A percentile compares a stretch with the other conserved stretches of the same genome.
phyloP scores from a whole-genome alignment of 2,329 filamentous ascomycete genomes.

The Ilyonectria robusta region DNA sequence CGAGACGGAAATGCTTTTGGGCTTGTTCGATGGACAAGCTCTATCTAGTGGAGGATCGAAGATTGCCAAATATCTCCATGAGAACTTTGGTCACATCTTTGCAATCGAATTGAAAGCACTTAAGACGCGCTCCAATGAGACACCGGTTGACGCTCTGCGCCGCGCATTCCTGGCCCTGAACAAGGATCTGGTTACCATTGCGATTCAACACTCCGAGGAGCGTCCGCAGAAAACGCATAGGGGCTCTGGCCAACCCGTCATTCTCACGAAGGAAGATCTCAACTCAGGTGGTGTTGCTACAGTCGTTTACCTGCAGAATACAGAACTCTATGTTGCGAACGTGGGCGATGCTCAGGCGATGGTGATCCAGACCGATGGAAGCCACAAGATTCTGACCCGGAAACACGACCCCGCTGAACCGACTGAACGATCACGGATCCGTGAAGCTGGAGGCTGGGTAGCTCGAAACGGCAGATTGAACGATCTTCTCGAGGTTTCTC shows the following conservation, averaged over 20 bases:
- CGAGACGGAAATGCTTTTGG: constrained; percentile 90
- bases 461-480: constrained; percentile 95
- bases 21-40: constrained; percentile 97
- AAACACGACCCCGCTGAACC: constrained; percentile 96
- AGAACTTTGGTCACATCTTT: constrained; percentile 92
- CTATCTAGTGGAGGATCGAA: constrained; percentile 91
- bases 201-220: constrained; percentile 85
- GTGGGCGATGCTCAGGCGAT: constrained; percentile 97
- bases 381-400: constrained; percentile 84
- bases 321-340: constrained; percentile 94
- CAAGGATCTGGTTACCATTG: constrained; percentile 91
- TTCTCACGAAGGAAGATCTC: constrained; percentile 90
- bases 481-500: constrained; percentile 89
- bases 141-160: constrained; percentile 84
- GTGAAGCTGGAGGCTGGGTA: constrained; percentile 95
- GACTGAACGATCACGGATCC: constrained; percentile 87
- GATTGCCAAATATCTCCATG: constrained; percentile 95
- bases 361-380: constrained; percentile 89
- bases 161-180: constrained; percentile 91
- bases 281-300: constrained; percentile 93
- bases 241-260: constrained; percentile 78
- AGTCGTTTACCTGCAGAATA: constrained; percentile 88
- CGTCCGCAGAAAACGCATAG: constrained; percentile 77
- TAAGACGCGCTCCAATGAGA: constrained; percentile 77
- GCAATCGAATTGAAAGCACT: constrained; percentile 83